Evolutionary conservation across 2,329 filamentous ascomycete species (phyloP).

Genomic region (Penicillium decumbens): DNA sequence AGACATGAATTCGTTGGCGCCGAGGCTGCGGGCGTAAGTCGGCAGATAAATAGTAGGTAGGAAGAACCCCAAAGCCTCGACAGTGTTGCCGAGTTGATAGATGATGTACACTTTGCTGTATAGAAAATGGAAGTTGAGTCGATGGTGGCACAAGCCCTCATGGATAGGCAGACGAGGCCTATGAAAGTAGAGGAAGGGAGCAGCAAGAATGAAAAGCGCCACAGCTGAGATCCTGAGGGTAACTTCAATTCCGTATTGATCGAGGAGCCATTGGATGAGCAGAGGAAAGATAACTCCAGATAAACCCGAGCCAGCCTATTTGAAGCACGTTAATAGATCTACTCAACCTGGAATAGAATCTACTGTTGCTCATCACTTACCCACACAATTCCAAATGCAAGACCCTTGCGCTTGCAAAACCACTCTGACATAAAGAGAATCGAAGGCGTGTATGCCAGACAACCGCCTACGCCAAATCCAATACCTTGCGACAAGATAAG

Average conservation of each 20-base stretch:
- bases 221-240: slow-evolving; percentile 27
- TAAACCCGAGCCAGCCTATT: slow-evolving; percentile 30
- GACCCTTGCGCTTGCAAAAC: slow-evolving; percentile 47
- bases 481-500: slow-evolving; percentile 40
- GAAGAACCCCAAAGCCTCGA: slow-evolving; percentile 36
- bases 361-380: slow-evolving; percentile 17
- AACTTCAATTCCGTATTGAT: slow-evolving; percentile 23
- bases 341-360: background rate
- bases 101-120: slow-evolving; percentile 24
- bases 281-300: slow-evolving; percentile 32
- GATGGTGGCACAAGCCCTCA: slow-evolving; percentile 16
- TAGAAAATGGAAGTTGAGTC: slow-evolving; percentile 33
- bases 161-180: slow-evolving; percentile 26
- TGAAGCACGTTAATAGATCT: background rate
- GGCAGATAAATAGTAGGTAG: slow-evolving; percentile 35
- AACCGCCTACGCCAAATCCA: slow-evolving; percentile 44
- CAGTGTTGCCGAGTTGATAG: slow-evolving; percentile 38
- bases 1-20: slow-evolving; percentile 16
- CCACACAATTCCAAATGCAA: slow-evolving; percentile 50
- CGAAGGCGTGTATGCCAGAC: slow-evolving; percentile 45
- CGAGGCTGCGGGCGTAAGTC: slow-evolving; percentile 26
- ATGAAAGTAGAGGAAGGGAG: slow-evolving; percentile 34
- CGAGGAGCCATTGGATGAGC: slow-evolving; percentile 28
- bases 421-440: slow-evolving; percentile 50
- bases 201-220: slow-evolving; percentile 36